Conservation (phyloP, 495 filamentous ascomycete genomes). For the Penicillium coffeae region DNA sequence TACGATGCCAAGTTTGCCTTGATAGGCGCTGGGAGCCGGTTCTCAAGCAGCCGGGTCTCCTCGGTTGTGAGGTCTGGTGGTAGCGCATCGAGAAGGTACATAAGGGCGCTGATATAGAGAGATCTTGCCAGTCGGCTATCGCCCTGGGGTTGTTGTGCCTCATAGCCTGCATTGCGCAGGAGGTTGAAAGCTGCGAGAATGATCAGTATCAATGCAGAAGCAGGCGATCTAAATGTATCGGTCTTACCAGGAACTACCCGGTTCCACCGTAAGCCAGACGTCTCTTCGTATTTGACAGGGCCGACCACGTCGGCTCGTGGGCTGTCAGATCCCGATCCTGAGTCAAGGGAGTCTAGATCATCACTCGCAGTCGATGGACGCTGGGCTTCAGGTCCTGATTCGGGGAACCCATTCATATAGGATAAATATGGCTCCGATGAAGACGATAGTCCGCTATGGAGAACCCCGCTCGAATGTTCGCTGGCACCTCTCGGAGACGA, state of each 20-base stretch:
- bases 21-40: conserved; percentile 28
- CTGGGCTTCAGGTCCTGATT: conserved; percentile 5
- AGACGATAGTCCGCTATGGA: conserved; percentile 11
- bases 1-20: conserved; percentile 13
- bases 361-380: conserved; percentile 19
- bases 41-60: conserved; percentile 27
- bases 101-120: conserved; percentile 62
- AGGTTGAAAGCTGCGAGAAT: conserved; percentile 32
- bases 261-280: conserved; percentile 42
- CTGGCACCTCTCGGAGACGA: conserved; percentile 16
- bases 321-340: conserved; percentile 12
- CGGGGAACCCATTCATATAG: conserved; percentile 1
- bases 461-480: conserved; percentile 7
- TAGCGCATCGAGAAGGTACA: conserved; percentile 63
- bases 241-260: conserved; percentile 37
- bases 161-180: conserved; percentile 36
- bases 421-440: conserved; percentile 18
- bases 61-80: conserved; percentile 52
- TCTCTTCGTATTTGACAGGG: conserved; percentile 26
- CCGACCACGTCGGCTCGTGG: conserved; percentile 8
- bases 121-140: conserved; percentile 53
- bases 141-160: conserved; percentile 35
- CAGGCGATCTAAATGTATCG: neutral
- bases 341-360: conserved; percentile 16
- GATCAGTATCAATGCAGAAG: neutral